Evolutionary conservation across 495 filamentous ascomycete genomes (phyloP), one percentile per base, ranked within the genome.

Genomic region (Penicillium simplicissimum): DNA sequence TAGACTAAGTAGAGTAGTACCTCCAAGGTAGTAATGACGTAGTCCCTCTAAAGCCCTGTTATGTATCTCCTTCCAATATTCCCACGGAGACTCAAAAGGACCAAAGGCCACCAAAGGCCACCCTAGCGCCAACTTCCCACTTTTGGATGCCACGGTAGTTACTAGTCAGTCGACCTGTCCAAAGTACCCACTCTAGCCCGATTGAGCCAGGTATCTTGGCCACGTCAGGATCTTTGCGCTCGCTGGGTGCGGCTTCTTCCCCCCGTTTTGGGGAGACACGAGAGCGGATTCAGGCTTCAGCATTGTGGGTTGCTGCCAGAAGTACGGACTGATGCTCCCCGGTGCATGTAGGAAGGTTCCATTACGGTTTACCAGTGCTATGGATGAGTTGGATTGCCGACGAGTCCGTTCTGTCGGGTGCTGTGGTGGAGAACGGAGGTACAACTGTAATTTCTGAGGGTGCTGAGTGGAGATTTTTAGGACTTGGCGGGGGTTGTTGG

Each of bases 161-260:
- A n/a, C n/a, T n/a, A n/a, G 28, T 31, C 28, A 3, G n/a, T 33
- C 11, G 48, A 52, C 25, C 23, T 53, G 51, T 35, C 51, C 51
- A 53, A 53, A 53, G 51, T 53, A 53, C 51, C 51, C 31, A 8
- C 11, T 25, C 11, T 53, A 53, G n/a, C 51, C 51, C 8, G 33
- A 31, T 49, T 3, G 0, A 28, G 45, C 23, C 5, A 49, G 51
- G 51, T 53, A 53, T 53, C 11, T 53, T 53, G 36, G 51, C 31
- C 51, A 17, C 51, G 25, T 53, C 51, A 31, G 51, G 36, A 53
- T 35, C 17, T 53, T 53, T 53, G 51, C 51, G 45, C 45, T 49
- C 5, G 25, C 31, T 53, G 25, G 14, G 15, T 5, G 8, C 43
- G 17, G 0, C 45, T 23, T 28, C 13, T 4, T 7, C 8, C 14